Conservation (phyloP, 768 basidiomycete species). For the Pleurotus pulmonarius region DNA sequence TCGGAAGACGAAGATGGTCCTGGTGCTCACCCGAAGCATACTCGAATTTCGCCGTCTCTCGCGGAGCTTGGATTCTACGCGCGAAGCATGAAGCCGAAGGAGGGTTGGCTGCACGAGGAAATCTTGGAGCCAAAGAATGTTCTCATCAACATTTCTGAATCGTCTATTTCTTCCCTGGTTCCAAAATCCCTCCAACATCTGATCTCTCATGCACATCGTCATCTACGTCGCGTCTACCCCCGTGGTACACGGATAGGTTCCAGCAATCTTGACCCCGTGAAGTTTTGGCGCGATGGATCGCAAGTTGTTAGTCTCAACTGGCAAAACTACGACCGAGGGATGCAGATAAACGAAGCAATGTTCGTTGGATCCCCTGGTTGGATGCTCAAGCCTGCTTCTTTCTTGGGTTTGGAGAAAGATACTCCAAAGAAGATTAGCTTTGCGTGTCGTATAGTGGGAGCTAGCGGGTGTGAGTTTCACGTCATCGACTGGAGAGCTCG, state of each 20-base stretch:
- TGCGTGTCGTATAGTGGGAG: slow-evolving; percentile 34
- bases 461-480: slow-evolving; percentile 37
- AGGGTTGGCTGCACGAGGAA: slow-evolving; percentile 46
- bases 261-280: slow-evolving; percentile 48
- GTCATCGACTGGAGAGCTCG: neutral
- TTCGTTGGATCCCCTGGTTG: slow-evolving; percentile 55
- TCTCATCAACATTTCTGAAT: slow-evolving; percentile 62
- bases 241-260: slow-evolving; percentile 53
- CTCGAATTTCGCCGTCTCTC: slow-evolving; percentile 44
- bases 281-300: slow-evolving; percentile 54
- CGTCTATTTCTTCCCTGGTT: slow-evolving; percentile 35
- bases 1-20: slow-evolving; percentile 23
- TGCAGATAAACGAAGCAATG: slow-evolving; percentile 63
- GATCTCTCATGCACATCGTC: slow-evolving; percentile 34
- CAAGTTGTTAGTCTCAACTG: slow-evolving; percentile 60
- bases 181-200: slow-evolving; percentile 32
- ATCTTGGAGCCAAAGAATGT: slow-evolving; percentile 34
- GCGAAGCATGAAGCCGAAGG: slow-evolving; percentile 56
- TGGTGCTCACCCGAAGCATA: slow-evolving; percentile 10
- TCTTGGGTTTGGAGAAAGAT: slow-evolving; percentile 17
- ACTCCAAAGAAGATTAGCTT: slow-evolving; percentile 18
- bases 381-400: slow-evolving; percentile 42
- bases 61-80: slow-evolving; percentile 57
- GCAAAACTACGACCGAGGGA: slow-evolving; percentile 55
- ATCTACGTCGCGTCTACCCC: slow-evolving; percentile 57